These are phyloP conservation scores for Candida ascalaphidarum DNA, from an alignment of 805 yeast species.

Conservation along the genomic window DNA sequence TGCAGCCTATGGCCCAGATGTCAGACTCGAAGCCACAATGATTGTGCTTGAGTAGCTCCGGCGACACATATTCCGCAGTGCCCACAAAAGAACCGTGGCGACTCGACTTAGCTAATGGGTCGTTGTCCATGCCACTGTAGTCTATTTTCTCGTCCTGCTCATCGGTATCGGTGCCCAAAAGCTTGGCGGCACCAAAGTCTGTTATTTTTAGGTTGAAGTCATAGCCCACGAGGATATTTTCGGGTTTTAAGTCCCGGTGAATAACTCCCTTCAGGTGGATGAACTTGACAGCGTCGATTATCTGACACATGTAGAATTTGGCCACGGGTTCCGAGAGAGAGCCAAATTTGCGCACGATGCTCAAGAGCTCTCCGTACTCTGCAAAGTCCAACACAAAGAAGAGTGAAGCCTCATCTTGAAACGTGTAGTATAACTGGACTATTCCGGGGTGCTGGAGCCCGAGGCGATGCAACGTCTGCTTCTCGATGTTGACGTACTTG, in stretches of 20 bases:
- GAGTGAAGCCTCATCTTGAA: constrained; percentile 81
- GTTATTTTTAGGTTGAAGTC: constrained; percentile 88
- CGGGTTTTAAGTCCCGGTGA: constrained; percentile 93
- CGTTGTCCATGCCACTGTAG: constrained; percentile 16
- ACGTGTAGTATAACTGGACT: constrained; percentile 84
- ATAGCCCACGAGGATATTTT: constrained; percentile 75
- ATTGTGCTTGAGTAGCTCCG: constrained; percentile 75
- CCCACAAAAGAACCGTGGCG: constrained; percentile 80
- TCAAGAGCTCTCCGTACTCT: constrained; percentile 86
- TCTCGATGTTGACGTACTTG: constrained; percentile 93
- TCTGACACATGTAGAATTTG: constrained; percentile 74
- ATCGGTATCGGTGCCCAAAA: constrained; percentile 36
- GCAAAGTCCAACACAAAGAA: constrained; percentile 94
- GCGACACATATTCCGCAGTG: constrained; percentile 94
- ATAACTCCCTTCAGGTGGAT: constrained; percentile 87
- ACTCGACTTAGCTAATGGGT: constrained; percentile 20
- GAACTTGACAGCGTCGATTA: constrained; percentile 84
- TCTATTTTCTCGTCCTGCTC: constrained; percentile 21
- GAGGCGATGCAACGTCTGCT: constrained; percentile 75
- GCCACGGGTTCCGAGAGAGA: constrained; percentile 68
- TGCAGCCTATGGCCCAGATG: constrained; percentile 93
- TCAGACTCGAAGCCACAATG: constrained; percentile 79
- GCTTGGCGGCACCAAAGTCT: constrained; percentile 96
- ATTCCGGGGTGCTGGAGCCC: constrained; percentile 91
- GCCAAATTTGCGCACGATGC: constrained; percentile 70